Evolutionary conservation across 495 filamentous ascomycete genomes (phyloP).

Genomic region (Hypoxylon lienhwacheense): DNA sequence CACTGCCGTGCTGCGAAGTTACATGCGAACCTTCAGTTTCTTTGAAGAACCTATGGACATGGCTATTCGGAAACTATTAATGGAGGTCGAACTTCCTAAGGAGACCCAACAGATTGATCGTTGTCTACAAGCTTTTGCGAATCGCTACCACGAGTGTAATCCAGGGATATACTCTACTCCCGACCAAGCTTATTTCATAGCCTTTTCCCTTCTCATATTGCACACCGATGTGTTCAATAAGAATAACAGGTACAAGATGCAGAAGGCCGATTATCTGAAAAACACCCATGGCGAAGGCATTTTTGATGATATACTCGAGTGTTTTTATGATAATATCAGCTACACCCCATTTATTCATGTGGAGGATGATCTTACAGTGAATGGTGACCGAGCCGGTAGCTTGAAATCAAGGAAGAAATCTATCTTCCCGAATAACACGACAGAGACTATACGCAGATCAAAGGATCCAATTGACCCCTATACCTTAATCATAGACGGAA

Average conservation of each 20-base stretch:
- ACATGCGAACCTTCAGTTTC: conserved; percentile 92
- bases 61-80: conserved; percentile 90
- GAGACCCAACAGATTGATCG: conserved; percentile 98
- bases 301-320: conserved; percentile 87
- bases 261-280: conserved; percentile 91
- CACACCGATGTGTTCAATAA: conserved; percentile 99
- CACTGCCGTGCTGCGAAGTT: conserved; percentile 80
- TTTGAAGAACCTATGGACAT: conserved; percentile 97
- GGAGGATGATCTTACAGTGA: conserved; percentile 86
- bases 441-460: conserved; percentile 64
- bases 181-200: conserved; percentile 97
- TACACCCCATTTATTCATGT: conserved; percentile 98
- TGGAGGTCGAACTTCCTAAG: conserved; percentile 94
- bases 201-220: conserved; percentile 93
- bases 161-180: conserved; percentile 88
- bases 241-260: conserved; percentile 99
- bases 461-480: conserved; percentile 95
- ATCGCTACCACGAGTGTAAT: conserved; percentile 98
- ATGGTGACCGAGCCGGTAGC: conserved; percentile 69
- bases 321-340: conserved; percentile 96
- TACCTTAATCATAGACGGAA: conserved; percentile 85
- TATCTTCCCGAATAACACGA: conserved; percentile 67
- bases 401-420: conserved; percentile 69
- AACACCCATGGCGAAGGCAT: conserved; percentile 89
- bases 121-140: conserved; percentile 89